These are phyloP conservation scores for Scenedesmus sp. DNA, from an alignment of 163 green algal genomes.

Conservation along the genomic window DNA sequence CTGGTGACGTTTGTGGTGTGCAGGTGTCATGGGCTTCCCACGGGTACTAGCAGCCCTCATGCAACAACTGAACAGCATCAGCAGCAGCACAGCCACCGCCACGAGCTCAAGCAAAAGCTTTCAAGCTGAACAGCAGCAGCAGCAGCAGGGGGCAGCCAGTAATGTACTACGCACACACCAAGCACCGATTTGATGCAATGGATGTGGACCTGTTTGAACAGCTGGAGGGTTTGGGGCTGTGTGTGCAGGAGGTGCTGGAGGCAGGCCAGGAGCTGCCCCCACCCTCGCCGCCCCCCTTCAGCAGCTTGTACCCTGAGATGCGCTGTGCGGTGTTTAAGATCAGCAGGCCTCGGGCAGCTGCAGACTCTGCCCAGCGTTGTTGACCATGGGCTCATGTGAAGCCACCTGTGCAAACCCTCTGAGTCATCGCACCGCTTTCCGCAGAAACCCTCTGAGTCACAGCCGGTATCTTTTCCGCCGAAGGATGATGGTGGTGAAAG, in stretches of 20 bases:
- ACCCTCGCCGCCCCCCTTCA: conserved; percentile 62
- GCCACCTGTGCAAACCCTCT: too few species aligned
- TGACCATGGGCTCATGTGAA: too few species aligned
- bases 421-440: too few species aligned
- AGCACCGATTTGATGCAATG: conserved; percentile 65
- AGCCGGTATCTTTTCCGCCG: too few species aligned
- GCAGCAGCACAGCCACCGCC: background rate
- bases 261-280: conserved; percentile 46
- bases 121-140: background rate
- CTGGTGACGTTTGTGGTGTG: background rate
- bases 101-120: background rate
- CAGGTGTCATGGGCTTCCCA: conserved; percentile 6
- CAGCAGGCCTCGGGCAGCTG: conserved; percentile 17
- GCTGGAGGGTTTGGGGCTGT: conserved; percentile 59
- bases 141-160: conserved; percentile 18
- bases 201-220: conserved; percentile 68
- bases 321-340: conserved; percentile 73
- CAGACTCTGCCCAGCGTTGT: background rate
- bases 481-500: too few species aligned
- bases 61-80: background rate
- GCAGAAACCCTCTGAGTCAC: too few species aligned
- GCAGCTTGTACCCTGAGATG: conserved; percentile 74
- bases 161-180: conserved; percentile 77
- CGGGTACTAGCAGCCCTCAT: conserved; percentile 45
- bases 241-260: conserved; percentile 65